Percentiles rank a stretch among this genome's conserved stretches.
Evolutionary conservation across 495 filamentous ascomycete genomes (phyloP).

Genomic region (Podospora pseudocomata): DNA sequence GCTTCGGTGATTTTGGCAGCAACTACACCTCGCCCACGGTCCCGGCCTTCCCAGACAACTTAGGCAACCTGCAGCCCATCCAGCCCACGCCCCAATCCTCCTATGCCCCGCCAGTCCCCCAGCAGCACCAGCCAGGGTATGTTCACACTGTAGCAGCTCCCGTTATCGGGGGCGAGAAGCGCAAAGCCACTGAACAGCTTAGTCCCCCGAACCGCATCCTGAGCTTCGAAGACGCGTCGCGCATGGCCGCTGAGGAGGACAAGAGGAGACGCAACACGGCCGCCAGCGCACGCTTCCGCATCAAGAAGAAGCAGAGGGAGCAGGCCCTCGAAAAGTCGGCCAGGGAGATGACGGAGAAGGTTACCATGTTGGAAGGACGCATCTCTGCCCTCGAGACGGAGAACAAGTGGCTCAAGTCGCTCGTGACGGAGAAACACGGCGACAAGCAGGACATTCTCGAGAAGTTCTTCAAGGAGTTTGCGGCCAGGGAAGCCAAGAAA

Average conservation of each 20-base stretch:
- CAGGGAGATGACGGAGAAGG: slow-evolving; percentile 87
- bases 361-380: slow-evolving; percentile 69
- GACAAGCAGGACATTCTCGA: slow-evolving; percentile 49
- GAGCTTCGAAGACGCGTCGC: slow-evolving; percentile 64
- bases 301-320: slow-evolving; percentile 99
- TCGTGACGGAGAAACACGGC: slow-evolving; percentile 88
- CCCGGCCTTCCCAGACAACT: slow-evolving; percentile 40
- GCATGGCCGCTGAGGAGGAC: slow-evolving; percentile 88
- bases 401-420: slow-evolving; percentile 93
- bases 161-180: slow-evolving; percentile 47
- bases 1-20: slow-evolving; percentile 45
- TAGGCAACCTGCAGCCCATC: slow-evolving; percentile 47
- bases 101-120: slow-evolving; percentile 36
- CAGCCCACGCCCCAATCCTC: slow-evolving; percentile 40
- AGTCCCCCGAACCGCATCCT: slow-evolving; percentile 36
- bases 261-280: slow-evolving; percentile 96
- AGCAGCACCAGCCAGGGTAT: slow-evolving; percentile 43
- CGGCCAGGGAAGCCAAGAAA: slow-evolving; percentile 16
- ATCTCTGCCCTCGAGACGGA: slow-evolving; percentile 89
- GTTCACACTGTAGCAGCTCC: slow-evolving; percentile 35
- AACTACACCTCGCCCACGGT: slow-evolving; percentile 47
- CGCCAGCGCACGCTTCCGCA: slow-evolving; percentile 87
- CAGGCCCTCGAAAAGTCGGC: slow-evolving; percentile 85
- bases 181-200: slow-evolving; percentile 43
- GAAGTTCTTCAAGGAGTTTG: slow-evolving; percentile 42